These are phyloP conservation scores for Aplosporella prunicola DNA, from an alignment of 2,329 filamentous ascomycete genomes.

Conservation along the genomic window DNA sequence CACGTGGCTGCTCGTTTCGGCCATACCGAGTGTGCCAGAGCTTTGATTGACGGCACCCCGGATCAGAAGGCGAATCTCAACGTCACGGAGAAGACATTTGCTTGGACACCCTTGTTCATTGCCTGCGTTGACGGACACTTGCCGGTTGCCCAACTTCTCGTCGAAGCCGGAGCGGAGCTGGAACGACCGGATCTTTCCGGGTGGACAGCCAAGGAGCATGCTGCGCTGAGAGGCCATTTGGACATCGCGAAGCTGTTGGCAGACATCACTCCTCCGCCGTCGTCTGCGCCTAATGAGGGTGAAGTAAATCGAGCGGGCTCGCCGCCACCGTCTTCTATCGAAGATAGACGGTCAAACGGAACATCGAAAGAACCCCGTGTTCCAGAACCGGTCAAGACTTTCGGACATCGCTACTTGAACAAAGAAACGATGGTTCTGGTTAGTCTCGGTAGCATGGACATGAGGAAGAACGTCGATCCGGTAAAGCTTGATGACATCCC, in stretches of 20 bases:
- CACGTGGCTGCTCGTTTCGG: constrained; percentile 88
- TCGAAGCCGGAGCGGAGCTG: constrained; percentile 68
- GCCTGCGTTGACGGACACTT: constrained; percentile 83
- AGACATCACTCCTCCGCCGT: constrained; percentile 39
- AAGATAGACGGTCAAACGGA: constrained; percentile 33
- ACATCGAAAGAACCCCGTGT: constrained; percentile 38
- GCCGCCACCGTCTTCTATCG: constrained; percentile 47
- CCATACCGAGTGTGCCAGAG: constrained; percentile 67
- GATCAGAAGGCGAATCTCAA: constrained; percentile 68
- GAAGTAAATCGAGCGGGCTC: constrained; percentile 26
- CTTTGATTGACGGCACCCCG: constrained; percentile 60
- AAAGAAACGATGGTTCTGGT: constrained; percentile 84
- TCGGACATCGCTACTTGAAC: constrained; percentile 89
- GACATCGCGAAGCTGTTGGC: constrained; percentile 64
- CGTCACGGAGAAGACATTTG: constrained; percentile 70
- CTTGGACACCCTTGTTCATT: constrained; percentile 93
- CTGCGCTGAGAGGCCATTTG: constrained; percentile 79
- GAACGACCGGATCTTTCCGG: constrained; percentile 73
- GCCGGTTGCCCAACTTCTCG: constrained; percentile 63
- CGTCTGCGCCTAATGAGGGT: constrained; percentile 17
- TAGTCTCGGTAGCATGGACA: constrained; percentile 90
- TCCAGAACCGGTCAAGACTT: constrained; percentile 80
- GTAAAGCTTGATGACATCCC: constrained; percentile 85
- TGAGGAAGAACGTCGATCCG: constrained; percentile 67
- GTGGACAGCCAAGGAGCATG: constrained; percentile 91